phyloP scores from a whole-genome alignment of 495 filamentous ascomycete genomes.

The Penicillium arizonense region DNA sequence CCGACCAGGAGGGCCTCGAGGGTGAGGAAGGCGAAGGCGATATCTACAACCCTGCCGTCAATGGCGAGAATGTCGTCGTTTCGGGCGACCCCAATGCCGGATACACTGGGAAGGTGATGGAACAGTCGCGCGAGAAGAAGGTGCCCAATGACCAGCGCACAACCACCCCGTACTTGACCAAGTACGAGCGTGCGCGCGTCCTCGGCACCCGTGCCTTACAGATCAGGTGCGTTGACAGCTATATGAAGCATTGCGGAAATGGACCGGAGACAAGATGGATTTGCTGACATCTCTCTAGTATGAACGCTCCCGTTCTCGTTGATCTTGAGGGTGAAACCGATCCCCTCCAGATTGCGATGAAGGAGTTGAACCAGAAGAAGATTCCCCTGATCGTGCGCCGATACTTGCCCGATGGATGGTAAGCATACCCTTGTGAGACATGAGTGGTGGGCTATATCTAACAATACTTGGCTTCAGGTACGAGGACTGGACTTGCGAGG shows the following conservation, averaged over 20 bases:
- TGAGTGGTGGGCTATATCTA: background rate
- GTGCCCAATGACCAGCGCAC: constrained; percentile 83
- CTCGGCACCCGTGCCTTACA: constrained; percentile 90
- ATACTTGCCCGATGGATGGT: constrained; percentile 97
- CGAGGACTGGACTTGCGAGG: constrained; percentile 99
- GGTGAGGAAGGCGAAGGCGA: constrained; percentile 49
- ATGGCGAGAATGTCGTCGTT: constrained; percentile 61
- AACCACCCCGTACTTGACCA: constrained; percentile 99
- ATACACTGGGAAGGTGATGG: constrained; percentile 49
- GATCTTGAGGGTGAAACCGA: constrained; percentile 98
- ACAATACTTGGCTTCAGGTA: constrained; percentile 57
- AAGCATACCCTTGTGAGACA: constrained; percentile 37
- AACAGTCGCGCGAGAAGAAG: constrained; percentile 79
- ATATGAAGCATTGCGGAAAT: constrained; percentile 1
- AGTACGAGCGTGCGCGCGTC: constrained; percentile 93
- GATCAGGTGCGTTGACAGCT: constrained; percentile 71
- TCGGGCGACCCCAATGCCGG: constrained; percentile 74
- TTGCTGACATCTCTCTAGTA: constrained; percentile 51
- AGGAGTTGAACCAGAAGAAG: constrained; percentile 97
- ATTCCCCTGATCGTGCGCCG: constrained; percentile 91
- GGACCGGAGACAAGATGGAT: background rate
- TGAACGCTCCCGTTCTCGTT: constrained; percentile 96
- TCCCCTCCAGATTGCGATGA: constrained; percentile 94
- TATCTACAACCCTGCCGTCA: constrained; percentile 44
- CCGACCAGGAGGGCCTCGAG: constrained; percentile 45